These are phyloP conservation scores for Hortiboletus flavorubellus DNA, from an alignment of 768 basidiomycete genomes.

Conservation along the genomic window DNA sequence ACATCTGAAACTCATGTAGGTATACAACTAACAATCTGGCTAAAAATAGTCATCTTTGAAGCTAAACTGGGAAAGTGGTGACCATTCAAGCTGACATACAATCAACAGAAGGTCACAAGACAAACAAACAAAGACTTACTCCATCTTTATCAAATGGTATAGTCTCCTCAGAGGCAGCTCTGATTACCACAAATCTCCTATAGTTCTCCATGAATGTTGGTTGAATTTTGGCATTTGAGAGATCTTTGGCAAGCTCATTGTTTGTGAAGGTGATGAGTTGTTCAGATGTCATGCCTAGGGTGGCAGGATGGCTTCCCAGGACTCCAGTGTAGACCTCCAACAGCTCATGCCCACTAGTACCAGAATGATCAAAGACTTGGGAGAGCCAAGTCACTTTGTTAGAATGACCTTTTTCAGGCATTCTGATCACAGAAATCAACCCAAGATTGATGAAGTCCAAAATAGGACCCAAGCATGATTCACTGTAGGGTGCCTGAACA, in stretches of 20 bases:
- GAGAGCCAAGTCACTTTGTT: conserved; percentile 25
- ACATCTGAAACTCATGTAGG: neutral
- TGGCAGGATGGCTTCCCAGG: conserved; percentile 26
- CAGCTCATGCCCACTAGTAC: conserved; percentile 31
- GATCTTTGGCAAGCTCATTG: conserved; percentile 44
- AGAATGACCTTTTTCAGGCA: conserved; percentile 40
- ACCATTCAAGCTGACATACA: conserved; percentile 55
- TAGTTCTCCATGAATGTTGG: conserved; percentile 58
- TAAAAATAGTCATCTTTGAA: conserved; percentile 59
- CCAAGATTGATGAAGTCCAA: conserved; percentile 47
- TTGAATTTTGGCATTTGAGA: conserved; percentile 56
- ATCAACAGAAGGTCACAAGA: neutral
- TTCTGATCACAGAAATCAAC: conserved; percentile 47
- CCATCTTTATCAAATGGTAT: conserved; percentile 36
- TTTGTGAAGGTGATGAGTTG: conserved; percentile 41
- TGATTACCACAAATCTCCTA: conserved; percentile 65
- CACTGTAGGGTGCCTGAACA: conserved; percentile 1
- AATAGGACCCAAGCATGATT: conserved; percentile 19
- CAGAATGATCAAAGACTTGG: conserved; percentile 14
- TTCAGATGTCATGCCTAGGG: conserved; percentile 30
- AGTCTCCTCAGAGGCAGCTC: conserved; percentile 32
- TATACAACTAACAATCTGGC: neutral
- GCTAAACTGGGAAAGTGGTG: conserved; percentile 41
- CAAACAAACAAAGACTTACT: conserved; percentile 35
- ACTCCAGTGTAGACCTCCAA: conserved; percentile 40